Evolutionary conservation across 495 filamentous ascomycete genomes (phyloP), one percentile per base, ranked within the genome.

Genomic region (Staphylotrichum longicolle): DNA sequence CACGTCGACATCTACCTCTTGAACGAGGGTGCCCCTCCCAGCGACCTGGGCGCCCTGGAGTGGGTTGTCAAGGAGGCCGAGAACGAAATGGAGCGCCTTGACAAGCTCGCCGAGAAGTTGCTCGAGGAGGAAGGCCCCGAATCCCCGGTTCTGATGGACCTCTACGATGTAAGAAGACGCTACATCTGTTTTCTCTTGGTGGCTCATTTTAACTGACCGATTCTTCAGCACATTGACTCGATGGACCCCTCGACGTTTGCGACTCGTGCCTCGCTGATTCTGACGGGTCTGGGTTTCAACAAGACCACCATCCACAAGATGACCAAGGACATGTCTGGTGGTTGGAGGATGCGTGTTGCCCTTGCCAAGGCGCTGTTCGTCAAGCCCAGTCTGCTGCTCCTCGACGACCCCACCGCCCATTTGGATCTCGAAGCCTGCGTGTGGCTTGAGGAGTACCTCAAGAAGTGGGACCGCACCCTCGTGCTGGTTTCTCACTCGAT

Each of bases 221-320:
- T 15, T n/a, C 5, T 15, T 61, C 58, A 97, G 93, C 91, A 92
- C 75, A 96, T 98, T 83, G 94, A 99, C 78, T 88, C 86, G 76
- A 97, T 99, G 95, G 94, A 99, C 68, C 95, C 94, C 48, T 96
- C 93, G n/a, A 99, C 94, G n/a, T 99, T 99, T 78, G 82, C 91
- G 69, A 96, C 93, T 54, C 93, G 94, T 73, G 94, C 94, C 42
- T 96, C 93, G 33, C 86, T 96, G 64, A 99, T 99, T 75, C 74
- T 99, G 63, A 99, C 94, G 46, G 94, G 94, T 93, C 90, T 99
- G 46, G 94, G 94, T 63, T 99, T 99, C 84, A 96, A 98, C 86
- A 96, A 97, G 80, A 75, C 66, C 35, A 99, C 94, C 37, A 98
- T 99, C 71, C 80, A 93, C 75, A 99, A 99, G 85, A 95, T 91